Conservation (phyloP, 2,329 filamentous ascomycete genomes). For the Penicillium hesseltinei region DNA sequence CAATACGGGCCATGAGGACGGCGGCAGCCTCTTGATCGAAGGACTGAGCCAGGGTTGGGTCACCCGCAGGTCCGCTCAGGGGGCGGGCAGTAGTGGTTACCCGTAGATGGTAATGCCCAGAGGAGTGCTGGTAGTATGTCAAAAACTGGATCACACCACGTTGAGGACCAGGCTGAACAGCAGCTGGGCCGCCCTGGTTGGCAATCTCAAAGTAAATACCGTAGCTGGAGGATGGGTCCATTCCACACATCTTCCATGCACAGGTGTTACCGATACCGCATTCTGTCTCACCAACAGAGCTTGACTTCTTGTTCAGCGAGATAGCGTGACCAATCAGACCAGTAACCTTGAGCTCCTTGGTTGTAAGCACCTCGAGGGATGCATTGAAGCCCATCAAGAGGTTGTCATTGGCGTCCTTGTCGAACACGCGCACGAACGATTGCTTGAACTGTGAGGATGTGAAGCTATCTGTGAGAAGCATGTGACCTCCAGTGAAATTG, state of each 20-base stretch:
- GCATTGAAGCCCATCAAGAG: conserved; percentile 98
- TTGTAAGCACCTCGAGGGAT: conserved; percentile 90
- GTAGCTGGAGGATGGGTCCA: conserved; percentile 90
- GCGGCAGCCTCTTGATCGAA: conserved; percentile 98
- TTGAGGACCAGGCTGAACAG: conserved; percentile 81
- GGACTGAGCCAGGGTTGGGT: conserved; percentile 91
- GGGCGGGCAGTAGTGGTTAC: conserved; percentile 92
- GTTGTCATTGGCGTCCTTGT: conserved; percentile 93
- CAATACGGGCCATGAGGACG: conserved; percentile 98
- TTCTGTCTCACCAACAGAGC: conserved; percentile 94
- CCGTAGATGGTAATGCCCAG: conserved; percentile 90
- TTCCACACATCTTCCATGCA: conserved; percentile 99
- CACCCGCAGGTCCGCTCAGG: conserved; percentile 87
- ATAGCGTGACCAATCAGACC: conserved; percentile 95
- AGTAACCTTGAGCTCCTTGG: conserved; percentile 97
- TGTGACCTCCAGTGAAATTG: conserved; percentile 95
- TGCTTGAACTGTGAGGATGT: conserved; percentile 99
- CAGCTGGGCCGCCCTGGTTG: conserved; percentile 80
- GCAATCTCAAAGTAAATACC: conserved; percentile 98
- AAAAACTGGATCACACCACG: conserved; percentile 97
- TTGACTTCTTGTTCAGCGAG: conserved; percentile 96
- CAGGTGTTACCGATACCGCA: conserved; percentile 98
- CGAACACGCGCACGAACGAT: conserved; percentile 94
- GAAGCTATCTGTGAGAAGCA: conserved; percentile 97
- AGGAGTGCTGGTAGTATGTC: conserved; percentile 97